Conservation (phyloP, 192 early-diverging fungal genomes). For the Entophlyctis luteolus region DNA sequence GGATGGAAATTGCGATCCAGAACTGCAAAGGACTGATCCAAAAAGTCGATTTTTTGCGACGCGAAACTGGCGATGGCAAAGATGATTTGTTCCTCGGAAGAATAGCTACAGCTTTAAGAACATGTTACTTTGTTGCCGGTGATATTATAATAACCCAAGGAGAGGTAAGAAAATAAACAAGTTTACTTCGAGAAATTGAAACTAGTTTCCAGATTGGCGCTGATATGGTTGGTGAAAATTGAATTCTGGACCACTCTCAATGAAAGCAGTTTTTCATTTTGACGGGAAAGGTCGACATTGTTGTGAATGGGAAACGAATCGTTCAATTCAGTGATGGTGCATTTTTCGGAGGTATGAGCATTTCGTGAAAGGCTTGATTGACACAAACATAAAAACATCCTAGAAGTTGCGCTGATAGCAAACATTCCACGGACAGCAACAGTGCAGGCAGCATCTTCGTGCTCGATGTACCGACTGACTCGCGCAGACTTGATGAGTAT, state of each 20-base stretch:
- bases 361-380: neutral
- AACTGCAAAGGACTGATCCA: slow-evolving; percentile 30
- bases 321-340: slow-evolving; percentile 29
- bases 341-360: slow-evolving; percentile 36
- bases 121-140: slow-evolving; percentile 30
- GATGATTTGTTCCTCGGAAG: slow-evolving; percentile 33
- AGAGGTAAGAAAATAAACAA: slow-evolving; percentile 7
- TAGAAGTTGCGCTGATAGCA: slow-evolving; percentile 25
- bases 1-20: slow-evolving; percentile 32
- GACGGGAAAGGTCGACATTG: slow-evolving; percentile 34
- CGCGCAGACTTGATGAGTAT: slow-evolving; percentile 24
- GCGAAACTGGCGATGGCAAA: slow-evolving; percentile 26
- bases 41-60: slow-evolving; percentile 31
- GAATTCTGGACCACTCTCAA: neutral
- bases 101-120: slow-evolving; percentile 19
- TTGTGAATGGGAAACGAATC: slow-evolving; percentile 33
- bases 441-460: slow-evolving; percentile 10
- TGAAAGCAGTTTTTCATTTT: slow-evolving; percentile 50
- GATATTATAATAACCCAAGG: slow-evolving; percentile 29
- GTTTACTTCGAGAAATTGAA: neutral
- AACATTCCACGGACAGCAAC: slow-evolving; percentile 28
- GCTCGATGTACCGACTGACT: slow-evolving; percentile 19
- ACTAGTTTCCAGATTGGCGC: slow-evolving; percentile 5
- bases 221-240: slow-evolving; percentile 15
- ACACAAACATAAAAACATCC: neutral